These are phyloP conservation scores for Mucor sp. DNA, from an alignment of 371 early-diverging fungal species.

Conservation along the genomic window DNA sequence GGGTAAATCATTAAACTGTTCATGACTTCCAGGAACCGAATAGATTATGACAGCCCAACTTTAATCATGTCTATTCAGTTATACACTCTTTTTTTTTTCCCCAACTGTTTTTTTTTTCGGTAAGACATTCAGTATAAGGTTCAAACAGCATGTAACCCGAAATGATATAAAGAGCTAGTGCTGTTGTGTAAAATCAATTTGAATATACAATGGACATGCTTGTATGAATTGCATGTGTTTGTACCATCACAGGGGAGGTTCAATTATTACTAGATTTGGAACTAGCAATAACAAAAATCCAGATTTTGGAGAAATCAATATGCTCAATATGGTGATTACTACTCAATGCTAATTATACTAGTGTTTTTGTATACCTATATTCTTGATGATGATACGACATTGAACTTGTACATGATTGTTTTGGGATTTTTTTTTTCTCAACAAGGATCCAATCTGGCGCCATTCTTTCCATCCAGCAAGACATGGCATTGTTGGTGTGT, in stretches of 20 bases:
- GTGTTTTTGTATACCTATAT: neutral
- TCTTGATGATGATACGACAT: neutral
- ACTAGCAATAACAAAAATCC: neutral
- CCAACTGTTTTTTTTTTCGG: neutral
- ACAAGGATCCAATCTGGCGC: neutral
- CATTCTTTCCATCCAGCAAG: neutral
- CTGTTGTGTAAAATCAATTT: neutral
- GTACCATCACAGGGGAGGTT: neutral
- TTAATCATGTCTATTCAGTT: neutral
- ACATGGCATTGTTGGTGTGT: neutral
- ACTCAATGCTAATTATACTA: neutral
- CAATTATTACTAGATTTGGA: neutral
- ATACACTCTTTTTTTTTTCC: neutral
- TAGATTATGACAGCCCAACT: neutral
- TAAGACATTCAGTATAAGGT: neutral
- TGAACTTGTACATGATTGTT: neutral
- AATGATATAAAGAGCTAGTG: neutral
- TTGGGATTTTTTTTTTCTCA: neutral
- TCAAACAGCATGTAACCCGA: neutral
- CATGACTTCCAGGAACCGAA: neutral
- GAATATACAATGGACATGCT: neutral
- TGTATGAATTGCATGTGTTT: neutral
- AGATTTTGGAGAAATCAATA: neutral
- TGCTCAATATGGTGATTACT: neutral
- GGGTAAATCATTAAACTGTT: neutral